Base-by-base conservation (phyloP, 495 filamentous ascomycete genomes). In the Xylaria curta region DNA sequence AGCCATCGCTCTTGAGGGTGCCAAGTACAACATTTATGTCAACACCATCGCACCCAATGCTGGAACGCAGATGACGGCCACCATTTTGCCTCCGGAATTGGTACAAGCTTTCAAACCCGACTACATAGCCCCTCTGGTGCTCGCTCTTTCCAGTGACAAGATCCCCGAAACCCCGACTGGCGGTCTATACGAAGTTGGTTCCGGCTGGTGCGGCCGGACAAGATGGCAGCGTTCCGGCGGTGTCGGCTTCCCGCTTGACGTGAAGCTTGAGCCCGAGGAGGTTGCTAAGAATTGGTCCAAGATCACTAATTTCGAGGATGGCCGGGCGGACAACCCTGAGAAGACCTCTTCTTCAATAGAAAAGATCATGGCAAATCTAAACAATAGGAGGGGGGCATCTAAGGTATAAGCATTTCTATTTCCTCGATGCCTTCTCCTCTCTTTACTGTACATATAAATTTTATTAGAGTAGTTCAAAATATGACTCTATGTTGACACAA, bases 81-180 rank as follows among this genome's bases (percentile, higher is more conserved):
- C 93, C 67, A 94, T 99, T 84, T 91, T 99, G 85, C 97, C 96
- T 47, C 94, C 98, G 77, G 96, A 98, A 84, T 91, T 98, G 86
- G 94, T 99, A 54, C 95, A 98, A 86, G 97, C 96, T 46, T 97
- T 99, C 89, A 99, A 99, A 91, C 96, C 96, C 56, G 96, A 98
- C 76, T 98, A 98, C 80, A 95, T 99, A 82, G 96, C 96, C 56
- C 96, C 96, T 59, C 81, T 98, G 51, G 95, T 99, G 60, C 91
- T 92, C 36, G 89, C 94, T 42, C 91, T 99, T 53, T 92, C 89
- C 85, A 96, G 93, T 67, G 96, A 99, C 83, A 93, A 93, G 78
- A 86, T 92, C 28, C 95, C 95, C 36, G 89, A 91, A 73, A 90
- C 93, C 74, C 88, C 90, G 15, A 98, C 94, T 72, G 95, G 95